Conservation (phyloP, 371 early-diverging fungal genomes). For the Choanephora cucurbitarum region DNA sequence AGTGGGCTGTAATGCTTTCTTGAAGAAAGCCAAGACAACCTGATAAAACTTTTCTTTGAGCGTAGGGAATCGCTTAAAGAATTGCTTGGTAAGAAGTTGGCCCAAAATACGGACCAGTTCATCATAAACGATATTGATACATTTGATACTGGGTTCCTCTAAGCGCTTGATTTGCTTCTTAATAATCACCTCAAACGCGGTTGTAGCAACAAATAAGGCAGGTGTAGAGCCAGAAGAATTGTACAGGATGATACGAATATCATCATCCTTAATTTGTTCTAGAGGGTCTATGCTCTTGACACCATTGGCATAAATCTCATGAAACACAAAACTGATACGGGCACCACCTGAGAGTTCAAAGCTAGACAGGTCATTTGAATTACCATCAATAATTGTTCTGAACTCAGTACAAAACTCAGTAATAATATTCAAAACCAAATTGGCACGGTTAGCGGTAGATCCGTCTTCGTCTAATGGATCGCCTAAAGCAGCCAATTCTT, state of each 20-base stretch:
- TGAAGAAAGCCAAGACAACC: slow-evolving; percentile 90
- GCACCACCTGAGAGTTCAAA: slow-evolving; percentile 98
- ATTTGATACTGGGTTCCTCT: slow-evolving; percentile 95
- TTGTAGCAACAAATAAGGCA: slow-evolving; percentile 95
- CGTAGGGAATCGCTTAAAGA: slow-evolving; percentile 94
- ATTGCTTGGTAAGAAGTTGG: slow-evolving; percentile 81
- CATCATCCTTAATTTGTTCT: slow-evolving; percentile 95
- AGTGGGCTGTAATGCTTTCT: slow-evolving; percentile 85
- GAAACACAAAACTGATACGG: slow-evolving; percentile 97
- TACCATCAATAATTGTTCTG: slow-evolving; percentile 92
- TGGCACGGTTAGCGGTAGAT: slow-evolving; percentile 52
- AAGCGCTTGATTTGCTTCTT: slow-evolving; percentile 96
- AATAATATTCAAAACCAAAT: slow-evolving; percentile 89
- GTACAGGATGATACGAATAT: slow-evolving; percentile 97
- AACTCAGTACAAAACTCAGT: slow-evolving; percentile 97
- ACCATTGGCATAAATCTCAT: slow-evolving; percentile 91
- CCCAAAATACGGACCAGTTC: slow-evolving; percentile 93
- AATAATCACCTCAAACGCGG: slow-evolving; percentile 96
- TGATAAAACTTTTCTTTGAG: slow-evolving; percentile 88
- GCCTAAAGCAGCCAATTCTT: slow-evolving; percentile 85
- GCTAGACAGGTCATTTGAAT: slow-evolving; percentile 86
- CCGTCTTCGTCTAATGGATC: slow-evolving; percentile 88
- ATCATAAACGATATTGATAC: slow-evolving; percentile 92
- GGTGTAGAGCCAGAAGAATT: slow-evolving; percentile 98
- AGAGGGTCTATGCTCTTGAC: slow-evolving; percentile 94